phyloP scores from a whole-genome alignment of 352 stramenopile species.

The Phytophthora syringae region DNA sequence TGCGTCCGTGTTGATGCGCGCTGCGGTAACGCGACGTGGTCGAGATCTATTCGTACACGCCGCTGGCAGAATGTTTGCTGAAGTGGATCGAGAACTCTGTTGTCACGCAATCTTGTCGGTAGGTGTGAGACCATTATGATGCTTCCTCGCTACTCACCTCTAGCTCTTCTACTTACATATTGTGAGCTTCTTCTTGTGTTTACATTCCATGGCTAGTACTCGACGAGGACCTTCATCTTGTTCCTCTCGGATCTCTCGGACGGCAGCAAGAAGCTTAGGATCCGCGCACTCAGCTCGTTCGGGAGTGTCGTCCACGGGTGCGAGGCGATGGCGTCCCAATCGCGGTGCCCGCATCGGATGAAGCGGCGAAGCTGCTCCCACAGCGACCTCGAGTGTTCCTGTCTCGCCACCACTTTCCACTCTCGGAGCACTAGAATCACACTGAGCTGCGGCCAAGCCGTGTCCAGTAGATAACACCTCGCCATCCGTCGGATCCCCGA shows the following conservation, averaged over 20 bases:
- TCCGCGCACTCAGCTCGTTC: background rate
- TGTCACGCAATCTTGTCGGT: background rate
- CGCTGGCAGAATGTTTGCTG: no score
- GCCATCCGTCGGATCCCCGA: background rate
- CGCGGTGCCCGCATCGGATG: background rate
- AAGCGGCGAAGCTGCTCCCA: background rate
- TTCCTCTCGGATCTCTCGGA: conserved; percentile 1
- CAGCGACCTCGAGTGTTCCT: background rate
- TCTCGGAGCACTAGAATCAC: background rate
- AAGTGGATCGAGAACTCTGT: background rate
- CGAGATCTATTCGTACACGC: no score
- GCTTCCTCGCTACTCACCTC: no score
- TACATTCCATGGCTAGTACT: conserved; percentile 1
- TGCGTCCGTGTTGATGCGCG: background rate
- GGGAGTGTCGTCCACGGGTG: background rate
- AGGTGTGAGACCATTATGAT: background rate
- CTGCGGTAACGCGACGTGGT: no score
- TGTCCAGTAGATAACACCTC: background rate
- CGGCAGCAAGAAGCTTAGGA: conserved; percentile 8
- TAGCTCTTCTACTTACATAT: no score
- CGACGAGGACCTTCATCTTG: background rate
- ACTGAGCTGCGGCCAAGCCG: background rate
- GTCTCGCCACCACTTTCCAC: conserved; percentile 1
- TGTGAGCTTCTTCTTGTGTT: no score
- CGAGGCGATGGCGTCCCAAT: background rate